Percentiles rank a stretch among this genome's conserved stretches.
These are phyloP conservation scores for Dianthus caryophyllus DNA, from an alignment of 148 eudicot genomes.

Conservation along the genomic window DNA sequence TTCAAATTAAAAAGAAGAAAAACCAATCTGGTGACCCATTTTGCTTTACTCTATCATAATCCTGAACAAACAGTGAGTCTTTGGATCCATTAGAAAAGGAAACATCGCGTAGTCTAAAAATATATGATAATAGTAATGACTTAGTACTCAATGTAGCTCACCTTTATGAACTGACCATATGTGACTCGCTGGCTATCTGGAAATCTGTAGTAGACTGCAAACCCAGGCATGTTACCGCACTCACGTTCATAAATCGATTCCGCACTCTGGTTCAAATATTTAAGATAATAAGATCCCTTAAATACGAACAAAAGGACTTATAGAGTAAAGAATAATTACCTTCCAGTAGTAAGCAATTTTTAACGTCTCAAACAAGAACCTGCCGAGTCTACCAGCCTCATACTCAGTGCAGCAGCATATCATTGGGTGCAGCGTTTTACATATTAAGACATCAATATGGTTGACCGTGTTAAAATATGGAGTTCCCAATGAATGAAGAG, in stretches of 20 bases:
- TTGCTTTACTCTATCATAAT: no score
- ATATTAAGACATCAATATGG: slow-evolving; percentile 92
- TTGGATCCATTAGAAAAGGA: no score
- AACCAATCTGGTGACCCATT: no score
- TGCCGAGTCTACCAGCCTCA: slow-evolving; percentile 95
- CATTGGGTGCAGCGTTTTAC: slow-evolving; percentile 98
- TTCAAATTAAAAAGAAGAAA: no score
- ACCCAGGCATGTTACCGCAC: slow-evolving; percentile 99
- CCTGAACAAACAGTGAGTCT: no score
- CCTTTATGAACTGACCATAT: slow-evolving; percentile 92
- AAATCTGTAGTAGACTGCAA: slow-evolving; percentile 90
- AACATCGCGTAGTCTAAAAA: not conserved
- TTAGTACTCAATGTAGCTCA: slow-evolving; percentile 20
- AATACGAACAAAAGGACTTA: not conserved
- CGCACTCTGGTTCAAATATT: slow-evolving; percentile 60
- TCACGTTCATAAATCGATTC: slow-evolving; percentile 90
- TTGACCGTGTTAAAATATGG: slow-evolving; percentile 95
- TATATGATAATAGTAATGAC: not conserved
- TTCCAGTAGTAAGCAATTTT: slow-evolving; percentile 92
- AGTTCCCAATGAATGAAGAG: slow-evolving; percentile 92
- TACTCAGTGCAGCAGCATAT: slow-evolving; percentile 98
- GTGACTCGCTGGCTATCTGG: slow-evolving; percentile 96
- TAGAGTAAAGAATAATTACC: slow-evolving; percentile 34
- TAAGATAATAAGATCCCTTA: not conserved
- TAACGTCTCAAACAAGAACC: slow-evolving; percentile 83